Evolutionary conservation across 345 rosid genomes (phyloP), one percentile per base, ranked within the genome.

Genomic region (Erodium maritimum): DNA sequence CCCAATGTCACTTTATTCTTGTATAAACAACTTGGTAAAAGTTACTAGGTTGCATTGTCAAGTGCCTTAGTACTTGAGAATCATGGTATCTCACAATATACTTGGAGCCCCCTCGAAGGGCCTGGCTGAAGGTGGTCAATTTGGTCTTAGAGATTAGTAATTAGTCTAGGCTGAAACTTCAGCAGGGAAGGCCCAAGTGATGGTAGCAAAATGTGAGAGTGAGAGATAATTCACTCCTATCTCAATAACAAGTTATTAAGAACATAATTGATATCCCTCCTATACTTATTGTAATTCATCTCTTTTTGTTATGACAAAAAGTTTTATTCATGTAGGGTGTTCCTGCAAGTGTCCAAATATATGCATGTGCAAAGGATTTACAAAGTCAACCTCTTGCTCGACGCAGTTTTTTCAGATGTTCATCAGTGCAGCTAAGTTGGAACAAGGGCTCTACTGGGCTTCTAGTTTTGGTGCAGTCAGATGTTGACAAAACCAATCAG

Each of bases 401-500:
- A 23, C 74, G 86, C 25, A 86, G 95, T 74, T 91, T 91, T 70
- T 91, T 88, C 73, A 69, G 91, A 53, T 88, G 97, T 68, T 84
- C 91, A 50, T 71, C 91, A 4, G 97, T 88, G 74, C 96, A 83
- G 62, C 70, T 91, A 71, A 74, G 65, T 59, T 91, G 97, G 97
- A 88, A 88, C 62, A 65, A 57, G 65, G 91, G 97, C 46, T 84
- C 97, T 24, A 88, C 87, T 50, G 98, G 98, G 67, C 88, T 91
- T 70, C 67, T 91, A 37, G 88, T 73, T 18, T 82, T 88, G 67
- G 95, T 76, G 59, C 97, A 85, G 67, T 71, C 96, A 58, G 97
- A 91, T 83, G 96, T 91, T 58, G 97, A 88, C 71, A 89, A 89
- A 79, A 89, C 99, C 63, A 93, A 93, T 67, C 83, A 89, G 66